Base-by-base conservation (phyloP, 257 asterid species). In the Primulina huaijiensis region DNA sequence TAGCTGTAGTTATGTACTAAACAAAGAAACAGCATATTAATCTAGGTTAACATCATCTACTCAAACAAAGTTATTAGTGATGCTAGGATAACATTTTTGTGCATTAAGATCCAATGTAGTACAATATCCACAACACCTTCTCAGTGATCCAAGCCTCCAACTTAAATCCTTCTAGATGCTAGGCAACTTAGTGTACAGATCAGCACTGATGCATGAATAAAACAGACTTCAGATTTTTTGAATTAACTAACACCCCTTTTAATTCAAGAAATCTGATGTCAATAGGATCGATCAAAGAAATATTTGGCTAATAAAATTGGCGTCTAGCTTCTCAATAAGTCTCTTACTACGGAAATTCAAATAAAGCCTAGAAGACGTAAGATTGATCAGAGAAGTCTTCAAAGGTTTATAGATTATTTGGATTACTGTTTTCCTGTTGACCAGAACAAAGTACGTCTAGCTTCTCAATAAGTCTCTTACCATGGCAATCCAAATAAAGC, bases 1-100 rank as follows among this genome's bases (percentile, higher is more conserved):
- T 20, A 43, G 68, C 35, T 64, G 50, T 17, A 27, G 4, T 68
- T 43, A 29, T 64, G 65, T 52, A 30, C 40, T 58, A 27, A 68
- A 19, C 61, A 60, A 65, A 52, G 33, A 23, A 64, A 69, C 19
- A 65, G 9, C 34, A 8, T 40, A 46, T 23, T 55, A 16, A 9
- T n/a, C 63, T 35, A 5, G 55, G 55, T 35, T 63, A 21, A 20
- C 10, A 43, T 14, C n/a, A 43, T 43, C 53, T 16, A 38, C 50
- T 43, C 53, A 16, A 12, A 43, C 53, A 43, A 43, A 11, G 6
- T 43, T 43, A 43, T 43, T 12, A 43, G 5, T 12, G 53, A 14
- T 12, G 53, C 53, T 0, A 14, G 53, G n/a, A 11, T 1, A 43
- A 43, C n/a, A 43, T 11, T 11, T 2, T 43, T 12, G 3, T 12